These are phyloP conservation scores for Polytolypa hystricis DNA, from an alignment of 2,329 filamentous ascomycete species.

Conservation along the genomic window DNA sequence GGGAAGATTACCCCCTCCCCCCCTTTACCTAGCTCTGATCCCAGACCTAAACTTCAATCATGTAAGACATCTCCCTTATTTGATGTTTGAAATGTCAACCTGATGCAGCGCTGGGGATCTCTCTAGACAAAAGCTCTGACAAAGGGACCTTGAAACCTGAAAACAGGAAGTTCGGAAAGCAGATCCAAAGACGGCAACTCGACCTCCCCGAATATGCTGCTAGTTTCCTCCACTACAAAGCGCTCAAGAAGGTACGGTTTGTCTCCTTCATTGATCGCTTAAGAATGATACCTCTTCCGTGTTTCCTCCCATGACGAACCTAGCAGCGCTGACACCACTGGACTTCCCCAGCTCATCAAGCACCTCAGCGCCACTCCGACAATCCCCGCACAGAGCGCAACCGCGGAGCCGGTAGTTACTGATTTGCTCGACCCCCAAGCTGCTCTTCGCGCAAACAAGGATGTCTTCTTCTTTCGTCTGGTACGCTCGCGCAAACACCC, in stretches of 20 bases:
- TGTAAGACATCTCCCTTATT: too few relatives aligned
- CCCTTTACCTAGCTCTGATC: too few relatives aligned
- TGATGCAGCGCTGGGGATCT: too few relatives aligned
- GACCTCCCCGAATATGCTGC: constrained; percentile 98
- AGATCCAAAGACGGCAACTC: constrained; percentile 97
- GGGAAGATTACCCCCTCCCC: too few relatives aligned
- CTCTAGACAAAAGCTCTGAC: too few relatives aligned
- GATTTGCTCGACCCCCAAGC: constrained; percentile 63
- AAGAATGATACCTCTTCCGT: background rate
- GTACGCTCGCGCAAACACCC: constrained; percentile 45
- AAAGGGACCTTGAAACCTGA: too few relatives aligned
- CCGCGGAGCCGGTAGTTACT: constrained; percentile 23
- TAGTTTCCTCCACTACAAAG: constrained; percentile 99
- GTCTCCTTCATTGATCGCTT: background rate
- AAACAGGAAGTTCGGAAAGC: constrained; percentile 96
- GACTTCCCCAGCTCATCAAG: constrained; percentile 73
- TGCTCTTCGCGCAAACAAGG: constrained; percentile 89
- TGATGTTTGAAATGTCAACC: too few relatives aligned
- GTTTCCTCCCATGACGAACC: background rate
- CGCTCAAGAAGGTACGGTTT: constrained; percentile 81
- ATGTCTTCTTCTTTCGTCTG: constrained; percentile 96
- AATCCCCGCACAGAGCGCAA: constrained; percentile 62
- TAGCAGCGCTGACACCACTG: constrained; percentile 7
- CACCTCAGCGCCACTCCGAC: constrained; percentile 87
- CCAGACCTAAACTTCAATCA: background rate